A percentile compares a stretch with the other conserved stretches of the same genome.
phyloP scores from a whole-genome alignment of 2,329 filamentous ascomycete genomes.

The Colletotrichum tamarilloi region DNA sequence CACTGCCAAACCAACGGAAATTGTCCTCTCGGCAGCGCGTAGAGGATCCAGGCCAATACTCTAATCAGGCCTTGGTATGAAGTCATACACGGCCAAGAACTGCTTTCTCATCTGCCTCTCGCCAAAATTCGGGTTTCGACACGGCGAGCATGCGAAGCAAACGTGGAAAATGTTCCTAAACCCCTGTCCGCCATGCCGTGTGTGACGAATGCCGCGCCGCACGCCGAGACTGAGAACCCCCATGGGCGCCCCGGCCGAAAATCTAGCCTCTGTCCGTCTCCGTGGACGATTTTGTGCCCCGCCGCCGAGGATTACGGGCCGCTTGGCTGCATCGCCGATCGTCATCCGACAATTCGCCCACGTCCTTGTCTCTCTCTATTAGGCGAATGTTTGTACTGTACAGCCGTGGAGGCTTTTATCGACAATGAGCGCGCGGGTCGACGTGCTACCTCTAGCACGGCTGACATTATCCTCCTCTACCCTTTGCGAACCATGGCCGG shows the following conservation, averaged over 20 bases:
- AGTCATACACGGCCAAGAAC: slow-evolving; percentile 19
- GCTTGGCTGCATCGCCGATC: slow-evolving; percentile 30
- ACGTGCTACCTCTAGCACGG: slow-evolving; percentile 5
- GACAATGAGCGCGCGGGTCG: background rate
- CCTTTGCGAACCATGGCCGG: background rate
- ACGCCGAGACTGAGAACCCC: slow-evolving; percentile 1
- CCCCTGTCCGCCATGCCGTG: background rate
- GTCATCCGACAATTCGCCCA: slow-evolving; percentile 3
- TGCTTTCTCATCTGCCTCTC: background rate
- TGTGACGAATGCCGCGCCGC: slow-evolving; percentile 32
- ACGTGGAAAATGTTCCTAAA: background rate
- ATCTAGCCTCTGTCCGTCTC: no score
- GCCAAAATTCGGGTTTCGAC: background rate
- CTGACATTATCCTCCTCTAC: background rate
- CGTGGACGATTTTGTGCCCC: background rate
- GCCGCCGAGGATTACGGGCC: slow-evolving; percentile 16
- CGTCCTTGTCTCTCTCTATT: background rate
- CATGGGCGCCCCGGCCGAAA: no score
- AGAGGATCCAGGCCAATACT: background rate
- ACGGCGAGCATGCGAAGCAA: background rate
- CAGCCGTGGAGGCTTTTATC: slow-evolving; percentile 20
- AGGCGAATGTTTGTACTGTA: background rate
- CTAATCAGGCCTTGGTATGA: slow-evolving; percentile 29
- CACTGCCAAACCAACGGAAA: background rate
- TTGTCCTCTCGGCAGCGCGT: background rate